phyloP scores from a whole-genome alignment of 2,329 filamentous ascomycete genomes.

The Rutstroemia sp. region DNA sequence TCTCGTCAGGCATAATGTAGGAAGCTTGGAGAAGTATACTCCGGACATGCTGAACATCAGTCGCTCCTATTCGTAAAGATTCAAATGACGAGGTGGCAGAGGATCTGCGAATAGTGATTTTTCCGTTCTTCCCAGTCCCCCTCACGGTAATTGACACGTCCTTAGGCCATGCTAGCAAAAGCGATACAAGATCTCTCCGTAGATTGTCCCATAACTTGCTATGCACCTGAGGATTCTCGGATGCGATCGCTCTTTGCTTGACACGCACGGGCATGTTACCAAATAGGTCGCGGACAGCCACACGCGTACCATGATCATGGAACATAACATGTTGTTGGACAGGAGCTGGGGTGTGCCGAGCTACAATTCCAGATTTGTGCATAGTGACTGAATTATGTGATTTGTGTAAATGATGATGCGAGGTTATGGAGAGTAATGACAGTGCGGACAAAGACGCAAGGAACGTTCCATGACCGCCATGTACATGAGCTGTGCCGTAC shows the following conservation, averaged over 20 bases:
- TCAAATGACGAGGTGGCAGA: background rate
- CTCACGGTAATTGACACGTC: conserved; percentile 50
- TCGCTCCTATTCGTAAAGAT: background rate
- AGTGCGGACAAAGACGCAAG: conserved; percentile 69
- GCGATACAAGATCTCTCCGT: conserved; percentile 41
- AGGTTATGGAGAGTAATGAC: conserved; percentile 70
- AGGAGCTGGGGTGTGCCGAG: conserved; percentile 55
- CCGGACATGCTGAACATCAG: conserved; percentile 30
- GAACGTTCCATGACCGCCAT: conserved; percentile 69
- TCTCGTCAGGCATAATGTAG: conserved; percentile 46
- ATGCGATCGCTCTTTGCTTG: conserved; percentile 60
- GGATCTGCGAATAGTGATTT: conserved; percentile 20
- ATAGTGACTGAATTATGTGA: conserved; percentile 60
- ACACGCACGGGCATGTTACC: conserved; percentile 86
- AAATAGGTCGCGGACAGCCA: conserved; percentile 74
- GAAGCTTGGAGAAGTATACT: conserved; percentile 59
- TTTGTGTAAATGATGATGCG: conserved; percentile 53
- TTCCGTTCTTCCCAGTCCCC: conserved; percentile 34
- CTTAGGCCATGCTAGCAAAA: conserved; percentile 64
- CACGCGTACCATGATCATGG: conserved; percentile 63
- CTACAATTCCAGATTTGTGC: conserved; percentile 60
- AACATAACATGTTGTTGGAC: conserved; percentile 48
- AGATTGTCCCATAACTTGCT: conserved; percentile 52
- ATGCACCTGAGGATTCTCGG: conserved; percentile 41
- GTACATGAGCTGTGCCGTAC: conserved; percentile 35